Evolutionary conservation across 164 flowering plant species (phyloP), one percentile per base, ranked within the genome.

Genomic region (Hamamelis virginiana): DNA sequence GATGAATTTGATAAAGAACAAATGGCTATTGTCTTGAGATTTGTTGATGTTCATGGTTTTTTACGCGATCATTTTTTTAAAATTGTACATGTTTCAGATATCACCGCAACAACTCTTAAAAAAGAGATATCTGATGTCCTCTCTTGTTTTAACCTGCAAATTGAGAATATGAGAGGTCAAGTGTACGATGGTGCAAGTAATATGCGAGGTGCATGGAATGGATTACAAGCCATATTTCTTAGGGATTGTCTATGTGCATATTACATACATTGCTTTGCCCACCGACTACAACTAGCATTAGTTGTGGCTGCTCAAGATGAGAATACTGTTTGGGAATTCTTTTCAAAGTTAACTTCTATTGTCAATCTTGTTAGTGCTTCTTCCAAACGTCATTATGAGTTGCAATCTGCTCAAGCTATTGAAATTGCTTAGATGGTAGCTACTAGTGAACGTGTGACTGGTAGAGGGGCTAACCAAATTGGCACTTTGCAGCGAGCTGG

Each of bases 21-120:
- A 63, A 70, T 70, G 68, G 18, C 68, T 0, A 70, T 60, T n/a
- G 41, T 69, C 23, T 47, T 69, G 8, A 69, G 66, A 51, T 69
- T 59, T 48, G 72, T 69, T 46, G 47, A 69, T 50, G n/a, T 14
- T 18, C 9, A 50, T 9, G 51, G 66, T 1, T 4, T 28, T 41
- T 8, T 69, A 6, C 13, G 13, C 13, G 72, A 69, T 14, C 59
- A 33, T 3, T 69, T 51, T 50, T 62, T 69, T 28, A 19, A 28
- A 3, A 21, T 61, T 11, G 59, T 68, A 14, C 53, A 46, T 59
- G 64, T 68, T 25, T 12, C 2, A 44, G 23, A 68, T 45, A 68
- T 57, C 11, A 5, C 25, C 5, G 45, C 64, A 44, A 5, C 22
- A 19, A 68, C 64, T 18, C 44, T 68, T 9, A 22, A 68, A 15